Evolutionary conservation across 139 green algal genomes (phyloP).

Genomic region (Coccomyxa sp.): DNA sequence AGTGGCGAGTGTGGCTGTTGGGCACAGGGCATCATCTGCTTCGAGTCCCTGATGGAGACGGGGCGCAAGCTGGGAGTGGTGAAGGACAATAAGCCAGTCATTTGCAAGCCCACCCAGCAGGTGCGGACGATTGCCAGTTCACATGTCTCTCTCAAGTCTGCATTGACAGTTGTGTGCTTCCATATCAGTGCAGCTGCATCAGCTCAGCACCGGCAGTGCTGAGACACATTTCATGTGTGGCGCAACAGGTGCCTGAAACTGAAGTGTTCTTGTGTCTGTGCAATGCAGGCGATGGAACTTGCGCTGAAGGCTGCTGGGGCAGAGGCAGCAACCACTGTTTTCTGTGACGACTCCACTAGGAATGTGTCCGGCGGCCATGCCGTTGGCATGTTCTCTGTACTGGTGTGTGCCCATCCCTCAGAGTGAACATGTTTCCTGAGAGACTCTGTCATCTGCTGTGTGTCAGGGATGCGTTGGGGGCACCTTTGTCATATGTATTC

Average conservation of each 20-base stretch:
- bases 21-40: constrained; percentile 62
- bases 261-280: neutral
- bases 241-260: too few species aligned
- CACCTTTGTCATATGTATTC: neutral
- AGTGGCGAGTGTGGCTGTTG: neutral
- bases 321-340: constrained; percentile 40
- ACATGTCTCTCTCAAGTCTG: neutral
- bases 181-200: too few species aligned
- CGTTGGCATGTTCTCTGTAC: constrained; percentile 59
- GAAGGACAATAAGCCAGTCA: constrained; percentile 34
- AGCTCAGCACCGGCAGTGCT: neutral
- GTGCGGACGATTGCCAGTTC: neutral
- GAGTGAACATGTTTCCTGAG: neutral
- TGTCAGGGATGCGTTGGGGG: neutral
- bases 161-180: too few species aligned
- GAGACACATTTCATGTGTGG: neutral
- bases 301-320: constrained; percentile 44
- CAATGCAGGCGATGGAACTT: constrained; percentile 41
- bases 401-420: constrained; percentile 20
- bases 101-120: constrained; percentile 67
- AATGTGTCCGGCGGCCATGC: constrained; percentile 64
- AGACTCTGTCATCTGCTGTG: neutral
- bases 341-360: constrained; percentile 71
- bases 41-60: constrained; percentile 62
- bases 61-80: constrained; percentile 37